Base-by-base conservation (phyloP, 2,329 filamentous ascomycete species). In the Monosporascus sp. region DNA sequence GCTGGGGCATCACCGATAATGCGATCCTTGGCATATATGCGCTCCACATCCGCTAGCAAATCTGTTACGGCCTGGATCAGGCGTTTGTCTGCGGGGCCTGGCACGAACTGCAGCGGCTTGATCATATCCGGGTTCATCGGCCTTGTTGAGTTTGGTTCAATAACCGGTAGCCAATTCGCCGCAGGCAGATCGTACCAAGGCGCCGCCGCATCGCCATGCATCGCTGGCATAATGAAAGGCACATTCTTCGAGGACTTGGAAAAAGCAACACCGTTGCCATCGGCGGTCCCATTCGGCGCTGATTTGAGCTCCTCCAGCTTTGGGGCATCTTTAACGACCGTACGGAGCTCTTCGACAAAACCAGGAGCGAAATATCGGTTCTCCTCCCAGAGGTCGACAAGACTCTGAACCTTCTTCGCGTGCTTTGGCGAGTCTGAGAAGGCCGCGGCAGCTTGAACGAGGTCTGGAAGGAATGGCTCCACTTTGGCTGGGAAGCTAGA, bases 111-210 rank as follows among this genome's bases (percentile, higher is more conserved):
- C 36, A 94, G 73, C 4, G 90, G 88, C 57, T 83, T 86, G 58
- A 93, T 81, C 60, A 84, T 78, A 7, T 83, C 76, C 0, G 88
- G 80, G 44, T 86, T 83, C 73, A 96, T 90, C 6, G 90, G 84
- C 48, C 81, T 78, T 8, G 83, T 84, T 1, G 88, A 90, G 64
- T 93, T 87, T 5, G 86, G 88, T 39, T 88, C 81, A 54, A 96
- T 83, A 52, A 88, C 85, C 5, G 88, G 88, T 47, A 96, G 80
- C 76, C 92, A 86, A 59, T 89, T 93, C 2, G 84, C 87, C 1
- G 90, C 90, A 0, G 90, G 90, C 1, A 95, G 74, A 58, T 96
- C 90, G 70, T 91, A 88, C 81, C 87, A 96, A 0, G 87, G 84
- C 4, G 80, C 83, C 0, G 82, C 80, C 2, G 79, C 72, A 64